phyloP scores from a whole-genome alignment of 768 basidiomycete genomes.

The Auricularia cornea region DNA sequence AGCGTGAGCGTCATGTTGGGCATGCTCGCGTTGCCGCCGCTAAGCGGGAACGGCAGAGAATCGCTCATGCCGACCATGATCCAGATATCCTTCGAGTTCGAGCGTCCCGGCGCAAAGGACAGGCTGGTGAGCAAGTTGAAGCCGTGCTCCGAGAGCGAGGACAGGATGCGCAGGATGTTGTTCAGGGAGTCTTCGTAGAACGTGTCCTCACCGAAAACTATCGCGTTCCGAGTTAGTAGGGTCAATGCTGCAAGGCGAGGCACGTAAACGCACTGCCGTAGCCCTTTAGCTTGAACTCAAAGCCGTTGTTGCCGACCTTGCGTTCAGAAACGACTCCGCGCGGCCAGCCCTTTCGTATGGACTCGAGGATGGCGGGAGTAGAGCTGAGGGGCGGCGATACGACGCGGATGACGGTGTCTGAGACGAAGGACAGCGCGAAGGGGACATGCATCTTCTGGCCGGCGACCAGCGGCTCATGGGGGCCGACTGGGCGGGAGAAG shows the following conservation, averaged over 20 bases:
- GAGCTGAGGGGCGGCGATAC: conserved; percentile 67
- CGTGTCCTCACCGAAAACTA: conserved; percentile 74
- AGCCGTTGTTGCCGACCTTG: conserved; percentile 57
- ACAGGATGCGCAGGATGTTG: conserved; percentile 59
- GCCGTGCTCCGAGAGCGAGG: conserved; percentile 57
- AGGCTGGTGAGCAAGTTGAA: conserved; percentile 63
- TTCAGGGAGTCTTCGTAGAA: conserved; percentile 66
- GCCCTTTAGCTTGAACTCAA: conserved; percentile 75
- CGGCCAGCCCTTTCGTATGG: conserved; percentile 71
- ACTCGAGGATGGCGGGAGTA: conserved; percentile 74
- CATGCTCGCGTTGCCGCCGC: background rate
- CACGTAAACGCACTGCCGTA: conserved; percentile 53
- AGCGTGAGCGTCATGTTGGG: background rate
- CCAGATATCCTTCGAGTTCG: conserved; percentile 71
- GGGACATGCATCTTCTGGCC: conserved; percentile 35
- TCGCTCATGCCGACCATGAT: conserved; percentile 19
- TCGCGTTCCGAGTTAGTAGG: conserved; percentile 12
- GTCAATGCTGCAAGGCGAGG: conserved; percentile 10
- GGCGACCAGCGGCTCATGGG: conserved; percentile 26
- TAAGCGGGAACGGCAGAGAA: background rate
- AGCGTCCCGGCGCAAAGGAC: conserved; percentile 54
- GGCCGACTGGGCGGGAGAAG: conserved; percentile 46
- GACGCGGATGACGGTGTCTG: conserved; percentile 59
- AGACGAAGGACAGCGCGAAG: conserved; percentile 69
- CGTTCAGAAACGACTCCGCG: conserved; percentile 71